phyloP scores from a whole-genome alignment of 441 rosid genomes.

The Cnidoscolus chayamansa region DNA sequence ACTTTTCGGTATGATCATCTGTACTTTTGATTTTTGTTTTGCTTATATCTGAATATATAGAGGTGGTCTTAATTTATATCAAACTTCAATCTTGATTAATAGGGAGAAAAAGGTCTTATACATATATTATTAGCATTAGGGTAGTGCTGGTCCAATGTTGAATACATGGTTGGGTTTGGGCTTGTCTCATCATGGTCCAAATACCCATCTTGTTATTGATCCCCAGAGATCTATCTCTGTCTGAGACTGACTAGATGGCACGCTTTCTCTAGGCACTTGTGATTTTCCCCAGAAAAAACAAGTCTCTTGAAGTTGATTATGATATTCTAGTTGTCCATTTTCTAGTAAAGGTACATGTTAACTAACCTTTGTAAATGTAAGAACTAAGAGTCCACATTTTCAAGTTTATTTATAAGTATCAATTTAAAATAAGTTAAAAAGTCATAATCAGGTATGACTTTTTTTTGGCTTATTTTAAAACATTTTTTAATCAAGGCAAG shows the following conservation, averaged over 20 bases:
- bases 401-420: no score
- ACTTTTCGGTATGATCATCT: conserved; percentile 6
- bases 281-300: conserved; percentile 59
- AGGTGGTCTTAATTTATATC: background rate
- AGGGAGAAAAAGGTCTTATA: background rate
- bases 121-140: no score
- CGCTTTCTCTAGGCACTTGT: conserved; percentile 81
- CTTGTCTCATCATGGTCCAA: conserved; percentile 48
- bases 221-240: conserved; percentile 54
- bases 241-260: conserved; percentile 59
- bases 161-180: conserved; percentile 75
- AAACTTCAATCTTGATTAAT: background rate
- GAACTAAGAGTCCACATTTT: no score
- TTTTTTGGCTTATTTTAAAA: no score
- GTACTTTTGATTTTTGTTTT: background rate
- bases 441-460: no score
- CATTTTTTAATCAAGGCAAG: no score
- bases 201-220: conserved; percentile 53
- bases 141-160: conserved; percentile 72
- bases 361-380: no score
- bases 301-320: conserved; percentile 59
- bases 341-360: no score
- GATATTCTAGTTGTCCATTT: no score
- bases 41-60: background rate
- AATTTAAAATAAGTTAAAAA: no score